These are phyloP conservation scores for Beta macrorhiza DNA, from an alignment of 179 eudicot genomes.

Conservation along the genomic window DNA sequence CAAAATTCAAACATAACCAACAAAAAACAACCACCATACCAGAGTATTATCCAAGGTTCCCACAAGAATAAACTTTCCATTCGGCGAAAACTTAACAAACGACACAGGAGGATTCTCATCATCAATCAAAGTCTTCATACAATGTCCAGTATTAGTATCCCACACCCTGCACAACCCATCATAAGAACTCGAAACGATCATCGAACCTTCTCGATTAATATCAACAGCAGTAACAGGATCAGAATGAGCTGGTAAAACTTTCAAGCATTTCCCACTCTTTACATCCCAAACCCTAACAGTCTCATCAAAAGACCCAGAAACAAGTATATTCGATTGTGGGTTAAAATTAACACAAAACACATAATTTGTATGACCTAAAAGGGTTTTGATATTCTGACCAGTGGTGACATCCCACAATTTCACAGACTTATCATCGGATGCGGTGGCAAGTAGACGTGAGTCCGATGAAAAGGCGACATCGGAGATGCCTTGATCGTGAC, in stretches of 20 bases:
- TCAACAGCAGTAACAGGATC: conserved; percentile 84
- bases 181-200: conserved; percentile 84
- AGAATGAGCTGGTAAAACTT: conserved; percentile 89
- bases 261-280: conserved; percentile 70
- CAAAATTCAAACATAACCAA: background rate
- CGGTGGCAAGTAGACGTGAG: conserved; percentile 70
- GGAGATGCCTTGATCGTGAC: conserved; percentile 84
- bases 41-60: conserved; percentile 87
- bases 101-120: conserved; percentile 95
- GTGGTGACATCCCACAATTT: conserved; percentile 62
- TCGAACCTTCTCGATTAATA: conserved; percentile 68
- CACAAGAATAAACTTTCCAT: conserved; percentile 86
- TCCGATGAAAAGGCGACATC: conserved; percentile 83
- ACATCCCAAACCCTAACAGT: conserved; percentile 96
- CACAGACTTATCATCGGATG: conserved; percentile 81
- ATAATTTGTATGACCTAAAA: conserved; percentile 72
- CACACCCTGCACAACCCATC: conserved; percentile 94
- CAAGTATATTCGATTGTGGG: conserved; percentile 78
- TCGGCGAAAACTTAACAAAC: conserved; percentile 83
- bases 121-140: conserved; percentile 90
- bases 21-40: conserved; percentile 39
- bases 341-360: conserved; percentile 77
- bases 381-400: conserved; percentile 57
- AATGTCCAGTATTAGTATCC: conserved; percentile 93
- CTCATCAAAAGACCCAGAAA: conserved; percentile 83